A percentile compares a stretch with the other conserved stretches of the same genome.
Conservation (phyloP, 495 filamentous ascomycete species). For the Viridothelium virens region DNA sequence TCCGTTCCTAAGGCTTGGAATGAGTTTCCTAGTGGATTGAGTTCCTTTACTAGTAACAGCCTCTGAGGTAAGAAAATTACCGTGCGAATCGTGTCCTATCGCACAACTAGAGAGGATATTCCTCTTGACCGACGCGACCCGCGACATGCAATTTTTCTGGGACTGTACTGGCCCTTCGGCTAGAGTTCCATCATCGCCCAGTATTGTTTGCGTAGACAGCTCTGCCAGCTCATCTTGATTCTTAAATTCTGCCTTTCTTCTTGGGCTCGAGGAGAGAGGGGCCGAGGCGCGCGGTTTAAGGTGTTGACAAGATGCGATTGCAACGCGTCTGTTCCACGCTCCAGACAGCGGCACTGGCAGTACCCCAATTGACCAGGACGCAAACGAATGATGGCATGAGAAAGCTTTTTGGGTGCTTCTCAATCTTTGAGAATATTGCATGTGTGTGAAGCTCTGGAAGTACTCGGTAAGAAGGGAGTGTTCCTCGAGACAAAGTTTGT, state of each 20-base stretch:
- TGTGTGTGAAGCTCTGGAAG: slow-evolving; percentile 8
- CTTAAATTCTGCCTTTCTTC: background rate
- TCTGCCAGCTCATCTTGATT: background rate
- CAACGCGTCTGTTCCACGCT: background rate
- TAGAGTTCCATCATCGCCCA: background rate
- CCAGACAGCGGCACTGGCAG: background rate
- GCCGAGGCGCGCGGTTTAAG: background rate
- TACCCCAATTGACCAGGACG: no score
- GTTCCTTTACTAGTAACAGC: background rate
- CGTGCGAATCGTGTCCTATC: background rate
- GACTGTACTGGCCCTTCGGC: no score
- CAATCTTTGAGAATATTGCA: background rate
- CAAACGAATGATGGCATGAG: background rate
- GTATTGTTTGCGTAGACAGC: background rate
- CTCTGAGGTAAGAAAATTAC: background rate
- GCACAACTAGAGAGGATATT: no score
- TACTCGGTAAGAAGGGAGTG: background rate
- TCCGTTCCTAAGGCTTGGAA: background rate
- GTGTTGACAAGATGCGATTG: background rate
- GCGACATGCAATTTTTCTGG: no score
- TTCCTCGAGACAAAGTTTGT: background rate
- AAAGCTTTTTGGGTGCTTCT: background rate
- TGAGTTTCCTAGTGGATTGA: background rate
- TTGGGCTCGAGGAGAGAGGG: background rate
- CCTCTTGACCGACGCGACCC: no score